Evolutionary conservation across 306 rosid genomes (phyloP), one percentile per base, ranked within the genome.

Genomic region (Inga oerstediana): DNA sequence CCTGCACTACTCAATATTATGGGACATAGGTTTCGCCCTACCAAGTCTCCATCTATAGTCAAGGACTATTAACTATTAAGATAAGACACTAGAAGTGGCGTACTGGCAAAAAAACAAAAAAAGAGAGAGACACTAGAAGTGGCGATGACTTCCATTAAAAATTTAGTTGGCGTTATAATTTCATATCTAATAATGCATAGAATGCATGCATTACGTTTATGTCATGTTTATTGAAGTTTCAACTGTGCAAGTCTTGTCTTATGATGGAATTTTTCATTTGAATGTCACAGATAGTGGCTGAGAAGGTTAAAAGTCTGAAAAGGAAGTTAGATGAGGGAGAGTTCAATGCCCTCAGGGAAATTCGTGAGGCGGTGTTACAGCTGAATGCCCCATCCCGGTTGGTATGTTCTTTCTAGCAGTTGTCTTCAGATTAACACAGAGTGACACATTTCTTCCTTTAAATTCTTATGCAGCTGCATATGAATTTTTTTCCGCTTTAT

Each of bases 281-380:
- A 62, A 49, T 59, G 34, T 78, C 69, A 81, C 87, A 96, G 99
- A 92, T 64, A 22, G 97, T 96, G 80, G 94, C 94, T 64, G 85
- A 81, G 85, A 92, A 90, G 92, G 45, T 96, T 76, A 66, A 85
- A 59, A 44, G 16, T 83, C 83, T 94, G 88, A 96, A 91, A 88
- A 87, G 70, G 79, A 91, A 89, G 91, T 81, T 96, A 79, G 89
- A 79, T 39, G 85, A 84, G 46, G 97, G 86, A 81, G 93, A 96
- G 56, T 92, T 89, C 81, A 84, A 85, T 82, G 87, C 83, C 20
- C 97, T 96, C 75, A 72, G 81, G 89, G 93, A 92, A 84, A 96
- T 96, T 86, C 97, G 99, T 12, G 82, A 89, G 81, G 91, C 98
- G 62, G 94, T 96, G 85, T 81, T 94, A 79, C 91, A 94, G 86